Evolutionary conservation across 208 protist species (phyloP).

Genomic region (Trypanosoma mega): DNA sequence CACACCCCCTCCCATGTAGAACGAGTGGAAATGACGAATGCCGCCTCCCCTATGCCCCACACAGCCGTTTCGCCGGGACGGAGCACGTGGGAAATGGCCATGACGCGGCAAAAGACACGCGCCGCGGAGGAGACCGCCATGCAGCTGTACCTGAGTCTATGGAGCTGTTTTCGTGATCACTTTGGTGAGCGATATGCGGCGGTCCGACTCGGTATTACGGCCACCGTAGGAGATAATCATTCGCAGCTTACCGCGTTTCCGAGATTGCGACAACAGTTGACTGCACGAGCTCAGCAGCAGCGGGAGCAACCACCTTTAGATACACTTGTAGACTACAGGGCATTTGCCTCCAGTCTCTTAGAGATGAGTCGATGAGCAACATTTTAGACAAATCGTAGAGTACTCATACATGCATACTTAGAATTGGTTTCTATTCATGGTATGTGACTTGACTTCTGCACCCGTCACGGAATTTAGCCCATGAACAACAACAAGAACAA

Average conservation of each 20-base stretch:
- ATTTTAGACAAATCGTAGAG: too few species aligned
- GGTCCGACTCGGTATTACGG: constrained; percentile 52
- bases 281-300: constrained; percentile 9
- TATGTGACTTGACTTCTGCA: too few species aligned
- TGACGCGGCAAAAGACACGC: constrained; percentile 31
- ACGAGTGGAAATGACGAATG: not conserved
- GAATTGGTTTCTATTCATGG: too few species aligned
- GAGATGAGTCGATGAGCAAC: constrained; percentile 42
- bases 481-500: too few species aligned
- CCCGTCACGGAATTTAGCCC: too few species aligned
- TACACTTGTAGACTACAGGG: constrained; percentile 63
- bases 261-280: constrained; percentile 38
- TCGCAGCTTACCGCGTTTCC: constrained; percentile 42
- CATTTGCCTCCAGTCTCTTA: constrained; percentile 58
- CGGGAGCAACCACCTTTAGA: constrained; percentile 56
- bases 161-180: constrained; percentile 57
- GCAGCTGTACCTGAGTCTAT: constrained; percentile 50
- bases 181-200: constrained; percentile 80
- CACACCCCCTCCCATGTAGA: too few species aligned
- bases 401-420: too few species aligned
- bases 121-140: constrained; percentile 46
- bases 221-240: not conserved
- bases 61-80: not conserved
- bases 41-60: not conserved
- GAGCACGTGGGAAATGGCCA: constrained; percentile 50